Evolutionary conservation across 2,329 filamentous ascomycete genomes (phyloP).

Genomic region (Aspergillus japonicus): DNA sequence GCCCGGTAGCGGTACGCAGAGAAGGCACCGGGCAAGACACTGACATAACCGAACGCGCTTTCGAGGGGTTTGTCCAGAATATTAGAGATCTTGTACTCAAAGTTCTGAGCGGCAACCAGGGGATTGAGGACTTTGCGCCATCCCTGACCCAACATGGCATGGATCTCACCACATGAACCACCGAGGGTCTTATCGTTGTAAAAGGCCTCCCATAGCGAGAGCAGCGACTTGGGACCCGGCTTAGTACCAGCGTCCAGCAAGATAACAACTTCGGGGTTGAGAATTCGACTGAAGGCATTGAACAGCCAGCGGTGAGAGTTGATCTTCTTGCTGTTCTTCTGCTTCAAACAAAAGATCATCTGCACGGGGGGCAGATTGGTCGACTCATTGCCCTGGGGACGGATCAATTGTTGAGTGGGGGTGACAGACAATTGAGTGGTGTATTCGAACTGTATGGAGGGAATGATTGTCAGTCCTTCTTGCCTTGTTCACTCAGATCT

Average conservation of each 20-base stretch:
- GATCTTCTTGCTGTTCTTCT: slow-evolving; percentile 99
- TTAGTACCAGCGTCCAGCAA: slow-evolving; percentile 97
- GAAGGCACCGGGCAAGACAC: slow-evolving; percentile 97
- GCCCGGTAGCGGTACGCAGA: slow-evolving; percentile 97
- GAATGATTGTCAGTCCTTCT: neutral
- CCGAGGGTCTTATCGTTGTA: slow-evolving; percentile 99
- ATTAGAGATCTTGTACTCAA: slow-evolving; percentile 99
- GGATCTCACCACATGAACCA: slow-evolving; percentile 97
- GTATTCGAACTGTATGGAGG: slow-evolving; percentile 70
- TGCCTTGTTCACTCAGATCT: neutral
- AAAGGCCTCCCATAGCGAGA: slow-evolving; percentile 95
- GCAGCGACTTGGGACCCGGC: slow-evolving; percentile 84
- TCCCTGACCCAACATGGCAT: slow-evolving; percentile 91
- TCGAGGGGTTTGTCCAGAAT: slow-evolving; percentile 98
- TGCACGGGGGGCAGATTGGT: slow-evolving; percentile 91
- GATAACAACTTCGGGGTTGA: slow-evolving; percentile 96
- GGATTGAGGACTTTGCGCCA: slow-evolving; percentile 93
- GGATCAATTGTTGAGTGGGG: slow-evolving; percentile 94
- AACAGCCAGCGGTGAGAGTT: slow-evolving; percentile 99
- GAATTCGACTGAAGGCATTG: slow-evolving; percentile 92
- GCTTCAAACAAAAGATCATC: slow-evolving; percentile 99
- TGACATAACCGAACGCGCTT: slow-evolving; percentile 95
- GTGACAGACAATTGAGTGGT: slow-evolving; percentile 97
- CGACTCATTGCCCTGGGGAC: slow-evolving; percentile 79
- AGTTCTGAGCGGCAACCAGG: slow-evolving; percentile 93